These are phyloP conservation scores for Articulospora tetracladia DNA, from an alignment of 495 filamentous ascomycete species.

Conservation along the genomic window DNA sequence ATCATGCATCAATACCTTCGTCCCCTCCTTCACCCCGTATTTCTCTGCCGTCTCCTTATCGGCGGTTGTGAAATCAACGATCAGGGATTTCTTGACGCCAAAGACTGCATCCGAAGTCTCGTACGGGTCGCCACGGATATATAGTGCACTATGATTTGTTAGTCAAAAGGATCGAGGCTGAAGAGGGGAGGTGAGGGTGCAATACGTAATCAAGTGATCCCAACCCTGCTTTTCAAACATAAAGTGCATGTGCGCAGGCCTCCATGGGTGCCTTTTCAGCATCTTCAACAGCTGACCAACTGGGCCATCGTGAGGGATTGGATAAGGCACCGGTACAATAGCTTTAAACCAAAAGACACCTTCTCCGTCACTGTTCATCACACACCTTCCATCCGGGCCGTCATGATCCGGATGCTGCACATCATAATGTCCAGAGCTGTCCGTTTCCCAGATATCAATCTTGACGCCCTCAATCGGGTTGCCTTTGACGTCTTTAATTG, in stretches of 20 bases:
- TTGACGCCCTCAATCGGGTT: conserved; percentile 65
- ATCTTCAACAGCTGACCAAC: conserved; percentile 72
- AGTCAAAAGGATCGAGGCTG: conserved; percentile 29
- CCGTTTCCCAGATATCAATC: conserved; percentile 94
- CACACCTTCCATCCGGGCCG: conserved; percentile 74
- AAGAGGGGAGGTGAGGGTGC: conserved; percentile 27
- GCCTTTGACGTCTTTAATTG: conserved; percentile 63
- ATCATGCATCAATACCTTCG: conserved; percentile 62
- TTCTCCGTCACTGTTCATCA: conserved; percentile 66
- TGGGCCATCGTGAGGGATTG: conserved; percentile 86
- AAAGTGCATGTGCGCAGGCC: conserved; percentile 91
- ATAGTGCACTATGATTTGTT: conserved; percentile 51
- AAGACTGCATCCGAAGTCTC: conserved; percentile 91
- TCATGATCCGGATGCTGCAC: conserved; percentile 72
- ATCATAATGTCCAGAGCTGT: conserved; percentile 83
- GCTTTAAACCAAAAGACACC: conserved; percentile 88
- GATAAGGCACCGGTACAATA: conserved; percentile 83
- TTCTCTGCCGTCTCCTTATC: conserved; percentile 55
- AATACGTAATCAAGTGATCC: conserved; percentile 80
- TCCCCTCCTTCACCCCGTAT: conserved; percentile 68
- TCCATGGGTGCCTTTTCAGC: conserved; percentile 72
- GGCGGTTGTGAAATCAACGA: conserved; percentile 64
- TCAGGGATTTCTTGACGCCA: conserved; percentile 81
- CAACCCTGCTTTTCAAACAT: conserved; percentile 87
- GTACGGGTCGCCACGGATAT: conserved; percentile 79